A percentile compares a stretch with the other conserved stretches of the same genome.
phyloP scores from a whole-genome alignment of 2,329 filamentous ascomycete genomes.

The Aspergillus fructus region DNA sequence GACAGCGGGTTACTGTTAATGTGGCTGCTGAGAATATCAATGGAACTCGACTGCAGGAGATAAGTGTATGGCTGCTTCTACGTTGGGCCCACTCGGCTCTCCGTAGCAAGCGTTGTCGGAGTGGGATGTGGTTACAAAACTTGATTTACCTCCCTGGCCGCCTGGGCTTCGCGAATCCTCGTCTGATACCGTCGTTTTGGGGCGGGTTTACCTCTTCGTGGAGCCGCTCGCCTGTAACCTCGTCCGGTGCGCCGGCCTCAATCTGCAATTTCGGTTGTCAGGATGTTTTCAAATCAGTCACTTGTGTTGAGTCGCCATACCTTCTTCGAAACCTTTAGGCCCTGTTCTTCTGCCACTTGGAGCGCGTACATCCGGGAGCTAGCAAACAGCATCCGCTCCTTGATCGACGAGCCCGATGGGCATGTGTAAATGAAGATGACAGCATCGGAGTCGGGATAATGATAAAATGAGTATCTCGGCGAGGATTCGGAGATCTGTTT shows the following conservation, averaged over 20 bases:
- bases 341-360: constrained; percentile 53
- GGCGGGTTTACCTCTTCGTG: constrained; percentile 54
- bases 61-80: constrained; percentile 2
- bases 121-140: constrained; percentile 6
- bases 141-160: constrained; percentile 53
- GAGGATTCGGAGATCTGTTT: constrained; percentile 51
- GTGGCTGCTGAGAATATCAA: constrained; percentile 6
- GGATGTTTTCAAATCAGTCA: constrained; percentile 10
- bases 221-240: constrained; percentile 55
- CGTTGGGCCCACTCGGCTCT: not conserved
- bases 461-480: constrained; percentile 63
- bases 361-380: constrained; percentile 58
- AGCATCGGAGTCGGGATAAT: constrained; percentile 47
- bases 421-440: constrained; percentile 66
- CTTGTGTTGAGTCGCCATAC: constrained; percentile 26
- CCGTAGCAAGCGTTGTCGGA: not conserved
- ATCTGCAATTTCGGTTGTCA: constrained; percentile 40
- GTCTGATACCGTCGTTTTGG: constrained; percentile 48
- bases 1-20: not conserved
- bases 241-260: constrained; percentile 60
- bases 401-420: constrained; percentile 60
- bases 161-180: constrained; percentile 63
- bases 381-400: constrained; percentile 66
- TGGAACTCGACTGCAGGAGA: constrained; percentile 11
- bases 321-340: constrained; percentile 58